Evolutionary conservation across 257 asterid species (phyloP), one percentile per base, ranked within the genome.

Genomic region (Ocimum tenuiflorum): DNA sequence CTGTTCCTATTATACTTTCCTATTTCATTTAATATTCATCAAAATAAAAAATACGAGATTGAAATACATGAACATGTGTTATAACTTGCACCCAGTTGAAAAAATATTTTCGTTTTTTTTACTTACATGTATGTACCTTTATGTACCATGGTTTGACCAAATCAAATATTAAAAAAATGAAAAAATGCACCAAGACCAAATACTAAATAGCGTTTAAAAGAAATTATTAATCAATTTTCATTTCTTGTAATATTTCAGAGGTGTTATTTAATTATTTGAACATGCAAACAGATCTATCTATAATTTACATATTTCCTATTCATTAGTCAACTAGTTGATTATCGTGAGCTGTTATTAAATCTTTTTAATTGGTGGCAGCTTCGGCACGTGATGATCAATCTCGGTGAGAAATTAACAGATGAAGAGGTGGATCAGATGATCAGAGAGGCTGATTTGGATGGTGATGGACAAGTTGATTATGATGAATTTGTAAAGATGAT

Each of bases 381-480:
- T 51, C 73, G 86, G 60, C 83, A 81, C 68, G 86, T 78, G 81
- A 78, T 81, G 86, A 78, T 81, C 52, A 78, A 75, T 64, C 72
- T 81, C 6, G 86, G 86, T 29, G 86, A 81, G 47, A 81, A 81
- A 19, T 60, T 81, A 65, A 75, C 83, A 4, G 86, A 81, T 60
- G 83, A 78, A 58, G 86, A 81, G 18, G 83, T 78, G 0, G 80
- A 78, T 11, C 86, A 81, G 74, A 81, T 81, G 86, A 81, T 81
- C 10, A 81, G 74, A 7, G 86, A 78, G 74, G 86, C 86, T 47
- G 86, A 81, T 73, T 72, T 81, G 80, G 86, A 81, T 70, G 86
- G 86, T 5, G 86, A 81, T 73, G 86, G 86, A 20, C 86, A 78
- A 71, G 83, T 81, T 59, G 71, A 76, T 49, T 81, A 65, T 53